Conservation (phyloP, 169 alveolate species). For the Babesia ovis region DNA sequence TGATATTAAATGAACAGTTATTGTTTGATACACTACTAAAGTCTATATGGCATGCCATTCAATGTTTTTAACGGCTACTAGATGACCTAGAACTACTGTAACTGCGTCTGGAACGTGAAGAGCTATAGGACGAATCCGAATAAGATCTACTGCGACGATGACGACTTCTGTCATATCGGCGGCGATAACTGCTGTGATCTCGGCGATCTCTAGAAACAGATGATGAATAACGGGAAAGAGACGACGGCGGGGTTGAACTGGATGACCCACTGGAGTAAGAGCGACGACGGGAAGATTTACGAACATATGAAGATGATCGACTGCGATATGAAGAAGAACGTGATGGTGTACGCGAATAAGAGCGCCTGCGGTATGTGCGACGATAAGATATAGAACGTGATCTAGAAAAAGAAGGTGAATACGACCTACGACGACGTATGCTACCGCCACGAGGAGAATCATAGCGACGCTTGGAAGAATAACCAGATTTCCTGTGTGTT, state of each 20-base stretch:
- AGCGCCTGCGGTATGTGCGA: conserved; percentile 2
- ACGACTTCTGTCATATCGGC: neutral
- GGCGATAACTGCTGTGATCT: neutral
- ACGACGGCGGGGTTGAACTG: neutral
- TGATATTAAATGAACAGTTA: too few species aligned
- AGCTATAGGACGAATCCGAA: neutral
- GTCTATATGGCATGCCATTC: too few species aligned
- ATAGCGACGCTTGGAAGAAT: neutral
- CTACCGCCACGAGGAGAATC: neutral
- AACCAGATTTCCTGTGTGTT: neutral
- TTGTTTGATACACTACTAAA: too few species aligned
- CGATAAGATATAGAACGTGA: conserved; percentile 3
- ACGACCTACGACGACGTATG: conserved; percentile 8
- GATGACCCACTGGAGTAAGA: conserved; percentile 25
- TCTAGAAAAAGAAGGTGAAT: neutral
- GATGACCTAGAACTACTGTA: neutral
- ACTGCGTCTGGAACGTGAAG: conserved; percentile 6
- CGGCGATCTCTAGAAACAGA: neutral
- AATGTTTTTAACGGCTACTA: neutral
- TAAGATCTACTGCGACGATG: conserved; percentile 1
- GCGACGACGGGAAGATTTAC: conserved; percentile 1
- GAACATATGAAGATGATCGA: neutral
- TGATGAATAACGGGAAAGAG: neutral
- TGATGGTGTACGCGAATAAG: neutral
- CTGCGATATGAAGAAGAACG: conserved; percentile 13